Evolutionary conservation across 2,329 filamentous ascomycete species (phyloP).

Genomic region (Xylaria sp.): DNA sequence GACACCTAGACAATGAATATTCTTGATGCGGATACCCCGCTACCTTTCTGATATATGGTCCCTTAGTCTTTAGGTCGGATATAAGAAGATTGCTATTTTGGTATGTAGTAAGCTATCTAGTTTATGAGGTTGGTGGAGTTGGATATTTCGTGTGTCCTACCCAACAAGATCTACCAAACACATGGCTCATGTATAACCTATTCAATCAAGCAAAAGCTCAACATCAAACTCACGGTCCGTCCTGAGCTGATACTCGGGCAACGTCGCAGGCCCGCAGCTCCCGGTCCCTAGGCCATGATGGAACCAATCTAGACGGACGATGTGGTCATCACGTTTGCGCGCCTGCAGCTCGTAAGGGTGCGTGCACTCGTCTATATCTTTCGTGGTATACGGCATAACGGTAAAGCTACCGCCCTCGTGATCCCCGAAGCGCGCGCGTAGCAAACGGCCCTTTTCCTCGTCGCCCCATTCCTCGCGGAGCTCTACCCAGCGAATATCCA

Average conservation of each 20-base stretch:
- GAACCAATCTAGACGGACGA: conserved; percentile 68
- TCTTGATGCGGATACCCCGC: neutral
- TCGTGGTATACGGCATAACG: conserved; percentile 64
- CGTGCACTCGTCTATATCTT: conserved; percentile 62
- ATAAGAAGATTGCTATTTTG: neutral
- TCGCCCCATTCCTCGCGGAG: conserved; percentile 52
- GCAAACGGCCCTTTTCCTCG: conserved; percentile 48
- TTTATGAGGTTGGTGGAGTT: neutral
- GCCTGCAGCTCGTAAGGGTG: conserved; percentile 71
- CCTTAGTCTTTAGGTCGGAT: neutral
- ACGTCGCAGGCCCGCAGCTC: conserved; percentile 68
- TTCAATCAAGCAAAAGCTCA: conserved; percentile 58
- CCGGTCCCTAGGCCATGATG: conserved; percentile 73
- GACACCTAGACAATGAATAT: neutral
- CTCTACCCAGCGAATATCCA: conserved; percentile 70
- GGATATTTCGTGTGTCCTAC: neutral
- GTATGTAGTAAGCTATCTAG: neutral
- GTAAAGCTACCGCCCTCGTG: conserved; percentile 65
- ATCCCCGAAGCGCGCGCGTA: conserved; percentile 60
- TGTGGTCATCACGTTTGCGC: conserved; percentile 60
- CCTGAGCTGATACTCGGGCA: conserved; percentile 60
- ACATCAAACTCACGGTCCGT: conserved; percentile 56
- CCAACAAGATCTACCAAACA: neutral
- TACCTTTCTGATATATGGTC: neutral
- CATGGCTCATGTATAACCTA: conserved; percentile 29